Conservation (phyloP, 176 grass and related monocot genomes). For the Bolboschoenus planiculmis region DNA sequence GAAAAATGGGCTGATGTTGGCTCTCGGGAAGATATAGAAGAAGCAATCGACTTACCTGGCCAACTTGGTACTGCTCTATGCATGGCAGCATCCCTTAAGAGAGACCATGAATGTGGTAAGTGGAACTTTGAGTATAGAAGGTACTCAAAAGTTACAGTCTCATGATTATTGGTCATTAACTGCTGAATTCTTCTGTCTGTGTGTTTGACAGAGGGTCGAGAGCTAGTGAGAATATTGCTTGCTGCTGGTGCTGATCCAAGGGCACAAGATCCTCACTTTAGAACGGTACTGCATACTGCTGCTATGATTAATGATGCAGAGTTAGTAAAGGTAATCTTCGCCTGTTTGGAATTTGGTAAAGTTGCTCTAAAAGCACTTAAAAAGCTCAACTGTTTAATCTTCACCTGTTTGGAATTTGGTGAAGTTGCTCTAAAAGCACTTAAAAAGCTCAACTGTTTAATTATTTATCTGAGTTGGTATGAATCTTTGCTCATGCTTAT, state of each 20-base stretch:
- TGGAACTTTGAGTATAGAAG: slow-evolving; percentile 9
- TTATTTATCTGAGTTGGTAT: background rate
- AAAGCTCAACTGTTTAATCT: background rate
- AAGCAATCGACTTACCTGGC: slow-evolving; percentile 72
- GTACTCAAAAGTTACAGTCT: background rate
- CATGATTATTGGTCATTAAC: background rate
- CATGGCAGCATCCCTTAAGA: slow-evolving; percentile 97
- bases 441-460: background rate
- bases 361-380: background rate
- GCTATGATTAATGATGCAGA: slow-evolving; percentile 98
- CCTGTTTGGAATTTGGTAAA: slow-evolving; percentile 16
- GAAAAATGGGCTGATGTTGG: slow-evolving; percentile 83
- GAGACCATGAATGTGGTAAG: slow-evolving; percentile 89
- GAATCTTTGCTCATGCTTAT: slow-evolving; percentile 10
- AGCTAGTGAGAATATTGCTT: slow-evolving; percentile 85
- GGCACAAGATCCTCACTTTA: slow-evolving; percentile 74
- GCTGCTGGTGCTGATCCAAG: slow-evolving; percentile 91
- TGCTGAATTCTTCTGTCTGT: slow-evolving; percentile 11
- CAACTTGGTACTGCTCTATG: slow-evolving; percentile 83
- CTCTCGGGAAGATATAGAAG: slow-evolving; percentile 58
- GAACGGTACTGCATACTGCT: slow-evolving; percentile 92
- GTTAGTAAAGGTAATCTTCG: slow-evolving; percentile 64
- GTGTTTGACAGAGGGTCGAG: slow-evolving; percentile 72
- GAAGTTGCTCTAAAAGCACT: background rate
- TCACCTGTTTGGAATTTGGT: background rate